Evolutionary conservation across 2,329 filamentous ascomycete genomes (phyloP), one percentile per base, ranked within the genome.

Genomic region (Fusarium algeriense): DNA sequence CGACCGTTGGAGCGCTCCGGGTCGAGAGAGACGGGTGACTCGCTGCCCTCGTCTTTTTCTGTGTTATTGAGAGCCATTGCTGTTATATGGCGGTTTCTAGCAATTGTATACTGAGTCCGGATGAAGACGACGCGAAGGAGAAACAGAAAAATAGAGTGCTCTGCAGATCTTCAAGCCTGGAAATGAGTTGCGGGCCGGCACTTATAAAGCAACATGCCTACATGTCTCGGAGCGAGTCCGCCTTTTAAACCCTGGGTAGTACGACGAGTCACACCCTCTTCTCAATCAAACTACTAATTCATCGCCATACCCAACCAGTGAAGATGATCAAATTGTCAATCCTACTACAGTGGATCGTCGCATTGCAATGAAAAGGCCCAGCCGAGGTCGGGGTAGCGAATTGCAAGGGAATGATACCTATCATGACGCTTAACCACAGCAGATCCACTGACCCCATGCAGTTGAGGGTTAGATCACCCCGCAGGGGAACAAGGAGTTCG

Each of bases 11-110:
- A 48, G 48, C 61, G 75, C 56, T 77, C 75, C 15, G 73, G 65
- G 43, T 77, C 73, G 46, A 71, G 48, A 23, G 75, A 77, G 9
- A 59, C 64, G 38, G 75, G 58, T 20, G 70, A 70, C 45, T 74
- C 70, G 15, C 65, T 67, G 56, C 73, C 75, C 19, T 50, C 53
- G 37, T 69, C 65, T 49, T 77, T 75, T 41, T 73, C 70, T 38
- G 48, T 53, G 20, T 48, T 38, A 30, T 49, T 58, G 37, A 73
- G 46, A 32, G 59, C 55, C 75, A 76, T 76, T 52, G 38, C 48
- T 60, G 30, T 49, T 46, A 20, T n/a, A 9, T 26, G 32, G 19
- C 40, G 2, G 5, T 38, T 38, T 43, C 40, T 35, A 17, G n/a
- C 40, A 44, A 49, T 34, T 13, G 35, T 23, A 3, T 15, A 35